These are phyloP conservation scores for Neurospora sp. DNA, from an alignment of 2,329 filamentous ascomycete genomes.

Conservation along the genomic window DNA sequence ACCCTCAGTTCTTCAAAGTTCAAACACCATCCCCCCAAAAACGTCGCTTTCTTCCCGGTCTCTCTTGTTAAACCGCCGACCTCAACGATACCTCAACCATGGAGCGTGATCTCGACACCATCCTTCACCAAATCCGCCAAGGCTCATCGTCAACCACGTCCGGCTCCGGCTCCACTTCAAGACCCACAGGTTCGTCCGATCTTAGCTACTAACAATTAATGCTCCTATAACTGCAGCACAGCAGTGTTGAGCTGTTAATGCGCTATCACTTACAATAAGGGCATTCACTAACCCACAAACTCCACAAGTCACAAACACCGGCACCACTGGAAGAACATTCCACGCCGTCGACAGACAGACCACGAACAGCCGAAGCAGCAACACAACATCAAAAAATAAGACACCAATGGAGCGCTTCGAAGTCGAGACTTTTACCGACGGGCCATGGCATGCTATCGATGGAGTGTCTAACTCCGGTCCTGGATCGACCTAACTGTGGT, in stretches of 20 bases:
- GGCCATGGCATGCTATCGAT: not conserved
- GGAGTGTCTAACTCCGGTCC: not conserved
- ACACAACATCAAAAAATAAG: not conserved
- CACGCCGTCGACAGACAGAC: not conserved
- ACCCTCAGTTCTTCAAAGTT: too few relatives aligned
- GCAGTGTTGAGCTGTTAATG: rapidly evolving
- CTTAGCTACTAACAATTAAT: not conserved
- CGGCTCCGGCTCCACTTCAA: not conserved
- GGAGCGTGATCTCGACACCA: not conserved
- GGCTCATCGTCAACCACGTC: not conserved
- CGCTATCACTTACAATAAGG: not conserved
- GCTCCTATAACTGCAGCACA: rapidly evolving
- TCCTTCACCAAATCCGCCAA: not conserved
- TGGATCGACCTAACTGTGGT: not conserved
- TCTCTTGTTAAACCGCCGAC: too few relatives aligned
- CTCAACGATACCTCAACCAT: not conserved
- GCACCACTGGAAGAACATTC: not conserved
- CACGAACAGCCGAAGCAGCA: not conserved
- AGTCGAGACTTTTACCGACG: not conserved
- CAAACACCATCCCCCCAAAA: too few relatives aligned
- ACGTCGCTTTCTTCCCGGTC: too few relatives aligned
- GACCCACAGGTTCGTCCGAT: not conserved
- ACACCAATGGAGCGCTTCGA: not conserved
- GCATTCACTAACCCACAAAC: not conserved
- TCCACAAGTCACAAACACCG: not conserved